phyloP scores from a whole-genome alignment of 1,284 basidiomycete genomes.

The Ustilago cynodontis region DNA sequence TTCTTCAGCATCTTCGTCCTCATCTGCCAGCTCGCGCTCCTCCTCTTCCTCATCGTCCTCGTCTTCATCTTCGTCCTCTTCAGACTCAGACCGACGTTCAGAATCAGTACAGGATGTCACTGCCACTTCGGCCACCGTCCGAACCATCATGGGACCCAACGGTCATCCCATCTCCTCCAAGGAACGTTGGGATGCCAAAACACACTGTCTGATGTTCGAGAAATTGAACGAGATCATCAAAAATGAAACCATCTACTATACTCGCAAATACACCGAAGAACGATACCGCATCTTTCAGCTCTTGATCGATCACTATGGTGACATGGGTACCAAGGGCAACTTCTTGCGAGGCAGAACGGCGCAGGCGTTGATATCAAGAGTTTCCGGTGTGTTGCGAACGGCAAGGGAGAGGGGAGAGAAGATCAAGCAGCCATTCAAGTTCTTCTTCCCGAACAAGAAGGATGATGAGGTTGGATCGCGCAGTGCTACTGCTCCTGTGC shows the following conservation, averaged over 20 bases:
- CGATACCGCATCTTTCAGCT: conserved; percentile 44
- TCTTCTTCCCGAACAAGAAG: conserved; percentile 44
- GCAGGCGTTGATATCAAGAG: conserved; percentile 38
- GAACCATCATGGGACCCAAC: conserved; percentile 34
- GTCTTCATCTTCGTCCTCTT: conserved; percentile 9
- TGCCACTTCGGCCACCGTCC: conserved; percentile 23
- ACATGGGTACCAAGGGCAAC: conserved; percentile 40
- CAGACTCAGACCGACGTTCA: conserved; percentile 22
- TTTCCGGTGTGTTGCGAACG: conserved; percentile 29
- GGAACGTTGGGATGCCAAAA: conserved; percentile 43
- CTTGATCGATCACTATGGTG: conserved; percentile 43
- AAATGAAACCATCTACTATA: conserved; percentile 36
- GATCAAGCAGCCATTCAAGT: conserved; percentile 49
- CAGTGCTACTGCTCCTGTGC: conserved; percentile 14
- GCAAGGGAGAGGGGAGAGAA: conserved; percentile 38
- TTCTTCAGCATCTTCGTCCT: conserved; percentile 1
- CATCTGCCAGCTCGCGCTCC: conserved; percentile 2
- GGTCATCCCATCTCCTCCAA: conserved; percentile 40
- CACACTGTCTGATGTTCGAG: conserved; percentile 45
- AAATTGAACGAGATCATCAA: conserved; percentile 52
- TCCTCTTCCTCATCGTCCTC: conserved; percentile 13
- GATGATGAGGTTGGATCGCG: conserved; percentile 19
- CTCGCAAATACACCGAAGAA: conserved; percentile 41
- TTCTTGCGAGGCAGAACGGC: conserved; percentile 39
- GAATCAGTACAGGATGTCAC: conserved; percentile 47